A percentile compares a stretch with the other conserved stretches of the same genome.
phyloP scores from a whole-genome alignment of 1,284 basidiomycete genomes.

The Ceratobasidium sp. region DNA sequence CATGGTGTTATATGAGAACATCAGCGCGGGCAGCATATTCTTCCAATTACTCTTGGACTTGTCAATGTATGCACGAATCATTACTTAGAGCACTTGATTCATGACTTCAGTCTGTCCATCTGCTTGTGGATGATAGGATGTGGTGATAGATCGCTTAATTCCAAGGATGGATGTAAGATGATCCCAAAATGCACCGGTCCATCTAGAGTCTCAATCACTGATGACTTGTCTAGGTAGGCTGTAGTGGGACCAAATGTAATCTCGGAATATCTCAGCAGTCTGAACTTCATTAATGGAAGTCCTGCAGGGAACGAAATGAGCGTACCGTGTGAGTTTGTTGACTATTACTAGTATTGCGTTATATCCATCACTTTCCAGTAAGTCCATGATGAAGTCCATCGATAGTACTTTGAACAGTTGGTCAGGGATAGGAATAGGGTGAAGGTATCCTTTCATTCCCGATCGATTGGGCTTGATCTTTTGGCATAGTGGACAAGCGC shows the following conservation, averaged over 20 bases:
- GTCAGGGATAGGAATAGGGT: constrained; percentile 58
- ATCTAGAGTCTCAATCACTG: constrained; percentile 54
- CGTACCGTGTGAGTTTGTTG: constrained; percentile 59
- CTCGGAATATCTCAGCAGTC: constrained; percentile 47
- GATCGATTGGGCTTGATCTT: constrained; percentile 57
- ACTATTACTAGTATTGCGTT: constrained; percentile 59
- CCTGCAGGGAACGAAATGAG: constrained; percentile 56
- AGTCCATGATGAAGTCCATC: constrained; percentile 63
- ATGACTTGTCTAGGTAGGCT: constrained; percentile 54
- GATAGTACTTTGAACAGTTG: constrained; percentile 61
- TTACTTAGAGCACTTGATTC: constrained; percentile 51
- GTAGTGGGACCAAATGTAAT: constrained; percentile 50
- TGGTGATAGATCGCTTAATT: constrained; percentile 53
- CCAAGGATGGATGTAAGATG: constrained; percentile 49
- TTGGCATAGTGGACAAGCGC: constrained; percentile 60
- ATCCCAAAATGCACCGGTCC: constrained; percentile 54
- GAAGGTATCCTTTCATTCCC: constrained; percentile 56
- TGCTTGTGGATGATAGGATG: constrained; percentile 55
- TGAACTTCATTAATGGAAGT: constrained; percentile 47
- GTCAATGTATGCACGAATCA: constrained; percentile 47
- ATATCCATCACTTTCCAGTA: constrained; percentile 59
- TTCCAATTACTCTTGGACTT: constrained; percentile 52
- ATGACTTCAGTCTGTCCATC: constrained; percentile 58
- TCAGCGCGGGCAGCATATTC: constrained; percentile 50
- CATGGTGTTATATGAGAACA: constrained; percentile 53